These are phyloP conservation scores for Aspergillus fumigatus DNA, from an alignment of 2,329 filamentous ascomycete species.

Conservation along the genomic window DNA sequence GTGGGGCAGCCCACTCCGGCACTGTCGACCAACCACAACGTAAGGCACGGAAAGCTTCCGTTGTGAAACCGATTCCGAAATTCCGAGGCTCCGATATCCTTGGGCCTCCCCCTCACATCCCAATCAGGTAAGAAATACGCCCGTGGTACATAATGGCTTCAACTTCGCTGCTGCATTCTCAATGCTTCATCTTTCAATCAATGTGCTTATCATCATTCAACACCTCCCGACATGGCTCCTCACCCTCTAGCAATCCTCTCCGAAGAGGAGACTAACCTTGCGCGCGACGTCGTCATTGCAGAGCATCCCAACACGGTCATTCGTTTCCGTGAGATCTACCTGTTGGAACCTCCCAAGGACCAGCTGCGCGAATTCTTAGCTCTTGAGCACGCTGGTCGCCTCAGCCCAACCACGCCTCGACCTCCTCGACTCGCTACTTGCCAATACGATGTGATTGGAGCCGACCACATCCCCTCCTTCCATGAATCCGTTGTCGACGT, in stretches of 20 bases:
- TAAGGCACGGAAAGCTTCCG: neutral
- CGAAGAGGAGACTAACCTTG: conserved; percentile 29
- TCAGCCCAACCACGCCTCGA: conserved; percentile 37
- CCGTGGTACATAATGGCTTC: neutral
- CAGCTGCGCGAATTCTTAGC: conserved; percentile 46
- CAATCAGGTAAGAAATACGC: neutral
- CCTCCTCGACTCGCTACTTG: conserved; percentile 50
- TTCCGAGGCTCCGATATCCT: neutral
- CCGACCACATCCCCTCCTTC: conserved; percentile 50
- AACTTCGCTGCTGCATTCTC: neutral
- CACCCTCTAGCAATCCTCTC: conserved; percentile 34
- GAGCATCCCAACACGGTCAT: conserved; percentile 28
- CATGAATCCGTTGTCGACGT: conserved; percentile 52
- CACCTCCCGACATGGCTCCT: conserved; percentile 17
- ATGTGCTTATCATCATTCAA: neutral
- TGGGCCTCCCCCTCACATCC: neutral
- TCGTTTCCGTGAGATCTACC: conserved; percentile 48
- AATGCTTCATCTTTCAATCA: neutral
- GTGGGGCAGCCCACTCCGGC: too few relatives aligned
- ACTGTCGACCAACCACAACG: neutral
- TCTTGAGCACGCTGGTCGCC: conserved; percentile 44
- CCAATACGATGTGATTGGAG: conserved; percentile 54
- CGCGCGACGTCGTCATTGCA: conserved; percentile 30
- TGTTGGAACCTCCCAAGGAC: conserved; percentile 48
- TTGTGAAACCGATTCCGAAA: neutral